These are phyloP conservation scores for Boletellus ananiceps DNA, from an alignment of 768 basidiomycete genomes.

Conservation along the genomic window DNA sequence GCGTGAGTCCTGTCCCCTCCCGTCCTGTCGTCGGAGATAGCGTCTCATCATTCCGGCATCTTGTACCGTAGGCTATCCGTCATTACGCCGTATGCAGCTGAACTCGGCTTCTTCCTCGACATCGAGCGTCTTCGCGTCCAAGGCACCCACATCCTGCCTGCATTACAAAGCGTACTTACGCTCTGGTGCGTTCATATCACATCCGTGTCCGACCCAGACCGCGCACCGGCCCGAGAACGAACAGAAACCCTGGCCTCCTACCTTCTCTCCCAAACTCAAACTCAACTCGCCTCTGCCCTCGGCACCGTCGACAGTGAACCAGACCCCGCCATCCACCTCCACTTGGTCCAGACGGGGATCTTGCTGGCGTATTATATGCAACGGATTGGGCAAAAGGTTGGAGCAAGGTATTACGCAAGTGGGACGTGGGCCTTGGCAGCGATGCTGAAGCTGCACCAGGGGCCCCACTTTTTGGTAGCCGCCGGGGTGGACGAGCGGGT, in stretches of 20 bases:
- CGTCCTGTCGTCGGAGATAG: background rate
- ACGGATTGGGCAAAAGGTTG: slow-evolving; percentile 51
- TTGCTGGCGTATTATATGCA: slow-evolving; percentile 66
- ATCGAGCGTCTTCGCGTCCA: slow-evolving; percentile 41
- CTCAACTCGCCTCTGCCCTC: slow-evolving; percentile 41
- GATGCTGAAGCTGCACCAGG: slow-evolving; percentile 44
- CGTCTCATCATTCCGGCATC: background rate
- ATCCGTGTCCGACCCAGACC: slow-evolving; percentile 28
- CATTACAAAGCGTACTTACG: slow-evolving; percentile 45
- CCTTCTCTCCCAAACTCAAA: slow-evolving; percentile 46
- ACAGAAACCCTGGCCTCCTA: slow-evolving; percentile 8
- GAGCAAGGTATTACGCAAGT: slow-evolving; percentile 55
- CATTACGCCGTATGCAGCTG: slow-evolving; percentile 52
- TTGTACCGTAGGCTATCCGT: slow-evolving; percentile 16
- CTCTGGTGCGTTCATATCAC: slow-evolving; percentile 54
- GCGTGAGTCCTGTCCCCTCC: slow-evolving; percentile 7
- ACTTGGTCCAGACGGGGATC: slow-evolving; percentile 57
- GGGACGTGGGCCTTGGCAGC: slow-evolving; percentile 44
- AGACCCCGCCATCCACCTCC: slow-evolving; percentile 39
- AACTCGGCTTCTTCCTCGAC: slow-evolving; percentile 68
- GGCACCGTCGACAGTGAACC: slow-evolving; percentile 33
- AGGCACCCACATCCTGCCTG: slow-evolving; percentile 41
- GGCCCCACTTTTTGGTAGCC: background rate
- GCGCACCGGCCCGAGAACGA: slow-evolving; percentile 26
- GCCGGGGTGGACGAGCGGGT: background rate